These are phyloP conservation scores for Backusella westeae DNA, from an alignment of 192 early-diverging fungal species.

Conservation along the genomic window DNA sequence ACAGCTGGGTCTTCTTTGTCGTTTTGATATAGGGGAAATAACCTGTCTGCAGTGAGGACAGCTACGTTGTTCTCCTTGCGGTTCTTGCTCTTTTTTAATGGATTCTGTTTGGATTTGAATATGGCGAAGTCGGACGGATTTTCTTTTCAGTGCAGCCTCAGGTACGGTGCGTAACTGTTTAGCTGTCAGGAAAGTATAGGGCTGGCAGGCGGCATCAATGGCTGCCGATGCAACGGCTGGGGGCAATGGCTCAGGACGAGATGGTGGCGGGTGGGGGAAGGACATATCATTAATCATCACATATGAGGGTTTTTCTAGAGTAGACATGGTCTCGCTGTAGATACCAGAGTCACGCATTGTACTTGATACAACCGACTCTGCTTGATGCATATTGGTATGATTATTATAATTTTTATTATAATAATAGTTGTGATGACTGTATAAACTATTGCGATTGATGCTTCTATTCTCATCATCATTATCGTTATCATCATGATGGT, in stretches of 20 bases:
- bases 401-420: background rate
- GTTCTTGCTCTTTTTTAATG: background rate
- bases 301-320: background rate
- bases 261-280: slow-evolving; percentile 1
- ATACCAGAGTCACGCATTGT: slow-evolving; percentile 7
- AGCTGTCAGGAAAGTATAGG: background rate
- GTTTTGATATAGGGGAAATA: background rate
- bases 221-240: background rate
- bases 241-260: background rate
- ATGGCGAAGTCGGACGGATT: slow-evolving; percentile 21
- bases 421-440: background rate
- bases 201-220: background rate
- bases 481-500: background rate
- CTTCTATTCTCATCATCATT: background rate
- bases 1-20: slow-evolving; percentile 10
- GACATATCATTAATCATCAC: background rate
- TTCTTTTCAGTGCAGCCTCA: slow-evolving; percentile 14
- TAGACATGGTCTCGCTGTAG: slow-evolving; percentile 6
- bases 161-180: background rate
- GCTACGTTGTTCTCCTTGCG: background rate
- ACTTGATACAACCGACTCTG: background rate
- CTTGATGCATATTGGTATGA: background rate
- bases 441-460: background rate
- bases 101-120: slow-evolving; percentile 23
- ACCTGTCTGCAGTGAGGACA: slow-evolving; percentile 19